A percentile compares a stretch with the other conserved stretches of the same genome.
phyloP scores from a whole-genome alignment of 2,329 filamentous ascomycete genomes.

The Incumbomyces delicatus region DNA sequence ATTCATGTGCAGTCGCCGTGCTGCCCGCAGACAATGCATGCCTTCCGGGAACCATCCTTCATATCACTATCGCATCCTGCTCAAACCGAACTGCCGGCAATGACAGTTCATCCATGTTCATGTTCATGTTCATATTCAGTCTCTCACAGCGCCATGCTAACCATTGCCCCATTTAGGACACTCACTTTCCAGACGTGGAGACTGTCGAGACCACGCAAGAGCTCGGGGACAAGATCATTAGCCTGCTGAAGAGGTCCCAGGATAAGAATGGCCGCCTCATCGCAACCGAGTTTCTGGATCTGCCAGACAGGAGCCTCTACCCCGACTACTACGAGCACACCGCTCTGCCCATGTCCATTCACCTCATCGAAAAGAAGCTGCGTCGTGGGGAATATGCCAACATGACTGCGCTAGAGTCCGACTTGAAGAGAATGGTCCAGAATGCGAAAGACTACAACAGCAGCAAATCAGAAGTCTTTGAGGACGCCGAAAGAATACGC shows the following conservation, averaged over 20 bases:
- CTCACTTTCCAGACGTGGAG: constrained; percentile 36
- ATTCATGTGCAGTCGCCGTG: no score
- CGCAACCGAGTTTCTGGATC: constrained; percentile 62
- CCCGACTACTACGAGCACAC: constrained; percentile 70
- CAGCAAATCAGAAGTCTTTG: constrained; percentile 60
- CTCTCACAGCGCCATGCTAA: no score
- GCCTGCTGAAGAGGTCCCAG: constrained; percentile 62
- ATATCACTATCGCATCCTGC: no score
- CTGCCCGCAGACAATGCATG: no score
- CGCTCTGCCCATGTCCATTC: constrained; percentile 67
- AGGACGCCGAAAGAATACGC: constrained; percentile 76
- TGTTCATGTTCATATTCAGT: no score
- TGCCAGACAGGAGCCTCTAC: constrained; percentile 46
- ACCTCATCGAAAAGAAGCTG: constrained; percentile 66
- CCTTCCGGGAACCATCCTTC: no score
- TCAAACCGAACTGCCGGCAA: no score
- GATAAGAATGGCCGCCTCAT: constrained; percentile 76
- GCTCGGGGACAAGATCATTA: constrained; percentile 62
- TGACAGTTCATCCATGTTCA: no score
- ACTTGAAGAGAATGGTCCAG: constrained; percentile 76
- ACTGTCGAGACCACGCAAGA: constrained; percentile 59
- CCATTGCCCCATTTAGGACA: constrained; percentile 12
- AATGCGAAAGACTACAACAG: constrained; percentile 81
- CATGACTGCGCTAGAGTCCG: constrained; percentile 68
- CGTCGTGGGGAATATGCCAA: constrained; percentile 57